These are phyloP conservation scores for Canavalia gladiata DNA, from an alignment of 306 rosid species.

Conservation along the genomic window DNA sequence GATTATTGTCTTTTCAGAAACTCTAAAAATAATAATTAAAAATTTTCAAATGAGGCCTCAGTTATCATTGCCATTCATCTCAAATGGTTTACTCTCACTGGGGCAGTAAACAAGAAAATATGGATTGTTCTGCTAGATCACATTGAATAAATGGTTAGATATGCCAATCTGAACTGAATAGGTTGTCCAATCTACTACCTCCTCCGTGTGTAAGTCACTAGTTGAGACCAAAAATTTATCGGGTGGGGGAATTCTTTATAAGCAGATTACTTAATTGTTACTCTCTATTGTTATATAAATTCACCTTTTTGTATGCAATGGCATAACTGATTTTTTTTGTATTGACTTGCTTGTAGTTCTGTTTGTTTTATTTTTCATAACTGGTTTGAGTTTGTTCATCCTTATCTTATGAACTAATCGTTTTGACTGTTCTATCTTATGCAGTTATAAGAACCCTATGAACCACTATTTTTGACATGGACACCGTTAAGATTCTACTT, in stretches of 20 bases:
- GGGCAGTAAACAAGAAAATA: slow-evolving; percentile 14
- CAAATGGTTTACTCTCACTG: background rate
- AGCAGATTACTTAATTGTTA: slow-evolving; percentile 29
- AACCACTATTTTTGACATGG: slow-evolving; percentile 21
- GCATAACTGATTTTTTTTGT: background rate
- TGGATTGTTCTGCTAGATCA: slow-evolving; percentile 14
- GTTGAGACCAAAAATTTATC: background rate
- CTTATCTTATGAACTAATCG: background rate
- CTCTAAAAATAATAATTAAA: background rate
- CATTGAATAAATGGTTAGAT: slow-evolving; percentile 9
- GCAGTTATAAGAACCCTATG: background rate
- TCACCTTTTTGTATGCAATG: background rate
- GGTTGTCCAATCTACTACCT: background rate
- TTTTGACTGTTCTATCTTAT: slow-evolving; percentile 8
- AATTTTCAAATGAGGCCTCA: background rate
- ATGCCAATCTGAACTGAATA: slow-evolving; percentile 9
- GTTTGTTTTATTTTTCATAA: background rate
- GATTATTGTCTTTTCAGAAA: background rate
- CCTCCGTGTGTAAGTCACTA: background rate
- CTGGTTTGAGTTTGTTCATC: slow-evolving; percentile 13
- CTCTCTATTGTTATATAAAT: background rate
- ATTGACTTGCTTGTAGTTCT: background rate
- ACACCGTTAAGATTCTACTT: background rate
- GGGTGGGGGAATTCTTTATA: background rate
- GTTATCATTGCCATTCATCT: slow-evolving; percentile 17